Conservation (phyloP, 2,329 filamentous ascomycete species). For the Alternaria ethzedia region DNA sequence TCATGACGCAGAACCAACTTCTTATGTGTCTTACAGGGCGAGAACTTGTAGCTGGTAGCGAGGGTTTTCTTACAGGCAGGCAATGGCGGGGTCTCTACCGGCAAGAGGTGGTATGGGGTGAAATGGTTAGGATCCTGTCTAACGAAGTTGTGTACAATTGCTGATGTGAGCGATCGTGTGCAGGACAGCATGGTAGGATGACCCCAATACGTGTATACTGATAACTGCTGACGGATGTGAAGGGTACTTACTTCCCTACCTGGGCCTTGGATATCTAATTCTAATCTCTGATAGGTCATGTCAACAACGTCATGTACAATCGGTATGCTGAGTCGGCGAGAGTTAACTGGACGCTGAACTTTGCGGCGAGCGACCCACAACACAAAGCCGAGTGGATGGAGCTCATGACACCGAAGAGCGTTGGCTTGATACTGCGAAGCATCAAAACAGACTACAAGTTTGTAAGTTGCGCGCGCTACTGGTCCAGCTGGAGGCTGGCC, state of each 20-base stretch:
- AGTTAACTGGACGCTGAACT: conserved; percentile 77
- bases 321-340: conserved; percentile 83
- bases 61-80: conserved; percentile 73
- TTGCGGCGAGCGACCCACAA: conserved; percentile 67
- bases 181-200: conserved; percentile 62
- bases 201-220: neutral
- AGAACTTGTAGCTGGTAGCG: conserved; percentile 72
- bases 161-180: conserved; percentile 32
- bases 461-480: conserved; percentile 58
- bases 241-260: conserved; percentile 15
- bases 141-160: conserved; percentile 4
- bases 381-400: conserved; percentile 71
- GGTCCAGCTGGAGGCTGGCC: neutral
- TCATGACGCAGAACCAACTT: neutral
- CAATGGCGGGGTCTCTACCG: conserved; percentile 67
- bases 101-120: conserved; percentile 79
- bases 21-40: conserved; percentile 51
- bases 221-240: conserved; percentile 5
- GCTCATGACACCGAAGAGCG: conserved; percentile 68
- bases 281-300: conserved; percentile 64
- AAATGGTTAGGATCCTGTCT: conserved; percentile 68
- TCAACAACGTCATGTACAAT: conserved; percentile 87
- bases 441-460: conserved; percentile 89
- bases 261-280: conserved; percentile 2
- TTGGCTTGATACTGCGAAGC: conserved; percentile 79